Percentiles rank a stretch among this genome's conserved stretches.
These are phyloP conservation scores for Torulaspora delbrueckii DNA, from an alignment of 805 yeast species.

Conservation along the genomic window DNA sequence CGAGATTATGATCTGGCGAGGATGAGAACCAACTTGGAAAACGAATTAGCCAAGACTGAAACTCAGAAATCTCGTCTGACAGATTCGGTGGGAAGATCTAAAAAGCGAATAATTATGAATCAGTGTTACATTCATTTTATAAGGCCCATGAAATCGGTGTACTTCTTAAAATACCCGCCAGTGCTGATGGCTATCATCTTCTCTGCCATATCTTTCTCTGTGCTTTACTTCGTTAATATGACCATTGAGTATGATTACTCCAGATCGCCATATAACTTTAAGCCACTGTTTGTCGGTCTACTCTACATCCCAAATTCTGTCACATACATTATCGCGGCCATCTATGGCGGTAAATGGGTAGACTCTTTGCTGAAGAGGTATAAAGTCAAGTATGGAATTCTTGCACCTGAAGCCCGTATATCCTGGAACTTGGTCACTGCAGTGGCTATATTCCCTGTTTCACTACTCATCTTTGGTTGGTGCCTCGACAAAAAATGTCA, in stretches of 20 bases:
- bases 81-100: not conserved
- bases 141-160: constrained; percentile 58
- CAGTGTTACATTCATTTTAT: constrained; percentile 45
- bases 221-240: constrained; percentile 69
- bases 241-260: constrained; percentile 62
- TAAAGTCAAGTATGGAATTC: constrained; percentile 54
- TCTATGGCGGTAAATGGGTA: constrained; percentile 79
- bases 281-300: constrained; percentile 61
- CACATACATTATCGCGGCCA: constrained; percentile 66
- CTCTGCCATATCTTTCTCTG: constrained; percentile 67
- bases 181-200: constrained; percentile 60
- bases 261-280: constrained; percentile 63
- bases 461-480: constrained; percentile 80
- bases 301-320: constrained; percentile 81
- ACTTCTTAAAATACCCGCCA: constrained; percentile 66
- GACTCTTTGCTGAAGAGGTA: constrained; percentile 56
- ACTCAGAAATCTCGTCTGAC: constrained; percentile 6
- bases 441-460: constrained; percentile 54
- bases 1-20: constrained; percentile 25
- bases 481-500: constrained; percentile 56
- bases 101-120: constrained; percentile 19
- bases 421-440: constrained; percentile 71
- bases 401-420: constrained; percentile 73
- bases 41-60: constrained; percentile 21
- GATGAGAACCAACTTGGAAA: constrained; percentile 24